These are phyloP conservation scores for Eremochloa ophiuroides DNA, from an alignment of 176 grass and related monocot species.

Conservation along the genomic window DNA sequence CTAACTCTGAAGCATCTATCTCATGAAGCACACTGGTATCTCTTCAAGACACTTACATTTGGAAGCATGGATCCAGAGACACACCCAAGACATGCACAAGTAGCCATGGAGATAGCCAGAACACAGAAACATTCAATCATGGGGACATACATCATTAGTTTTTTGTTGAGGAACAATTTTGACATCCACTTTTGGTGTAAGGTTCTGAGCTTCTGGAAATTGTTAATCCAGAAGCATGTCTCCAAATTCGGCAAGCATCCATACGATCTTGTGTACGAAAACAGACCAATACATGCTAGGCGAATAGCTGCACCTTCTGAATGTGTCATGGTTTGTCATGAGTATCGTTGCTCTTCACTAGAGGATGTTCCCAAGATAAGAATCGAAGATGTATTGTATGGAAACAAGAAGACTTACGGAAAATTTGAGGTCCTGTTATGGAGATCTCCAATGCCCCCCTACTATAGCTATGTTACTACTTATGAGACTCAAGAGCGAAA, in stretches of 20 bases:
- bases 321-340: neutral
- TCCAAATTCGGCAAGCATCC: neutral
- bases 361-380: neutral
- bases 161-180: neutral
- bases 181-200: neutral
- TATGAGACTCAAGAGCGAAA: neutral
- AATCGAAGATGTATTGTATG: neutral
- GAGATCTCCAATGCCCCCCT: neutral
- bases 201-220: neutral
- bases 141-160: no score
- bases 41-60: neutral
- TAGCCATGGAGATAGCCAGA: neutral
- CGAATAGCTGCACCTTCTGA: neutral
- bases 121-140: neutral
- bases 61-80: neutral
- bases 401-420: neutral
- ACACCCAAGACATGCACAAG: neutral
- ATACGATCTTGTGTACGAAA: neutral
- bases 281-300: neutral
- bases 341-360: neutral
- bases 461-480: neutral
- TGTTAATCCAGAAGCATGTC: no score
- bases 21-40: neutral
- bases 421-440: neutral
- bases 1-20: neutral